Evolutionary conservation across 345 rosid species (phyloP), one percentile per base, ranked within the genome.

Genomic region (Lumnitzera littorea): DNA sequence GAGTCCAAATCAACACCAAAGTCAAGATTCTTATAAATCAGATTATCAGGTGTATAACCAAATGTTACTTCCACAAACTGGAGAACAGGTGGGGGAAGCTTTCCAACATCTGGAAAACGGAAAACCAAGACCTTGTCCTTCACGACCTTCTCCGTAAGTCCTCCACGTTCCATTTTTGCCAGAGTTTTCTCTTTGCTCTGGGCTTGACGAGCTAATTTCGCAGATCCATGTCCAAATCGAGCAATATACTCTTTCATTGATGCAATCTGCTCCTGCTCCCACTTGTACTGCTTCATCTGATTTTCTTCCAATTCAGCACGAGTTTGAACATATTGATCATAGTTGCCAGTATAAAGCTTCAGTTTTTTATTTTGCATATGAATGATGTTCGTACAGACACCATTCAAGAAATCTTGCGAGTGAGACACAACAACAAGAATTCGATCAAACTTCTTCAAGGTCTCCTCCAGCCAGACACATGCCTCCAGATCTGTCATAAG

Each of bases 191-290:
- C 99, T 76, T 95, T 95, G 75, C 99, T 95, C 83, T 91, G 99
- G 11, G 97, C 97, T 57, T 95, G 99, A 41, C 99, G 96, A 29
- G 99, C 99, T 43, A 95, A 85, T 68, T 95, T 95, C 24, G 99
- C 99, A 24, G 99, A 91, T 53, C 99, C 99, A 62, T 95, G 99
- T 55, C 99, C 99, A 56, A 95, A 95, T 59, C 98, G 79, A 64
- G 99, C 99, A 65, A 95, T 95, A 74, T 95, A 95, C 65, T 95
- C 99, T 80, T 95, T 95, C 99, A 95, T 95, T 48, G 81, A 72
- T 63, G 97, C 60, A 69, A 95, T 95, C 81, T 95, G 99, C 76
- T 95, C 98, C 83, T 91, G 98, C 80, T 95, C 99, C 99, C 98
- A 95, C 73, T 80, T 83, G 83, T 91, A 95, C 61, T 95, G 95